These are phyloP conservation scores for Albugo candida DNA, from an alignment of 352 stramenopile genomes.

Conservation along the genomic window DNA sequence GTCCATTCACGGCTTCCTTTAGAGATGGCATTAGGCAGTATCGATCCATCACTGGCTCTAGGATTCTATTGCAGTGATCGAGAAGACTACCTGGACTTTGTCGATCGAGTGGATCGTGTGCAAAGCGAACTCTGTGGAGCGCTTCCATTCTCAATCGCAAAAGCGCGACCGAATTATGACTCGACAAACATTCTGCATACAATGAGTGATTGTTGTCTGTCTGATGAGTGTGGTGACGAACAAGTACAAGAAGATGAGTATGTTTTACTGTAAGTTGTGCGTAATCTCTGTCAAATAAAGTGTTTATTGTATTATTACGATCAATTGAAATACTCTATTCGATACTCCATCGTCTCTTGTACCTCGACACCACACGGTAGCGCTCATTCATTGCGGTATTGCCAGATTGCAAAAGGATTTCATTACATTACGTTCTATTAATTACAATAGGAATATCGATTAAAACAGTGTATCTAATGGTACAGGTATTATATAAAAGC, in stretches of 20 bases:
- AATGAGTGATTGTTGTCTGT: constrained; percentile 19
- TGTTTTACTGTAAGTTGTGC: constrained; percentile 30
- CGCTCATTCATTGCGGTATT: too few relatives aligned
- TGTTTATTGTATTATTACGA: too few relatives aligned
- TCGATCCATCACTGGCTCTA: constrained; percentile 87
- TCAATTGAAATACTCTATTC: too few relatives aligned
- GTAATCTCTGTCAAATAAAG: too few relatives aligned
- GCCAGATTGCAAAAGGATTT: too few relatives aligned
- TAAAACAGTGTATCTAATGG: too few relatives aligned
- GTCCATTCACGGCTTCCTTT: constrained; percentile 31
- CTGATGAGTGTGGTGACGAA: constrained; percentile 2
- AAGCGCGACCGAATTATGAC: constrained; percentile 32
- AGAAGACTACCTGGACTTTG: constrained; percentile 52
- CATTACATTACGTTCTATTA: too few relatives aligned
- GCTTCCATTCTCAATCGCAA: constrained; percentile 44
- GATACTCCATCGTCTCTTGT: too few relatives aligned
- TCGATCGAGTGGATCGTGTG: constrained; percentile 20
- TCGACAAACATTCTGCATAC: constrained; percentile 19
- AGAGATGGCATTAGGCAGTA: constrained; percentile 68
- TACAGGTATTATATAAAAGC: too few relatives aligned
- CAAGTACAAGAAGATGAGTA: constrained; percentile 46
- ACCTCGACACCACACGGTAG: too few relatives aligned
- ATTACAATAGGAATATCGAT: too few relatives aligned
- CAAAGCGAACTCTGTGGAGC: constrained; percentile 20
- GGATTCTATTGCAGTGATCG: constrained; percentile 82